phyloP scores from a whole-genome alignment of 331 rosid genomes.

The Quercus lobata region DNA sequence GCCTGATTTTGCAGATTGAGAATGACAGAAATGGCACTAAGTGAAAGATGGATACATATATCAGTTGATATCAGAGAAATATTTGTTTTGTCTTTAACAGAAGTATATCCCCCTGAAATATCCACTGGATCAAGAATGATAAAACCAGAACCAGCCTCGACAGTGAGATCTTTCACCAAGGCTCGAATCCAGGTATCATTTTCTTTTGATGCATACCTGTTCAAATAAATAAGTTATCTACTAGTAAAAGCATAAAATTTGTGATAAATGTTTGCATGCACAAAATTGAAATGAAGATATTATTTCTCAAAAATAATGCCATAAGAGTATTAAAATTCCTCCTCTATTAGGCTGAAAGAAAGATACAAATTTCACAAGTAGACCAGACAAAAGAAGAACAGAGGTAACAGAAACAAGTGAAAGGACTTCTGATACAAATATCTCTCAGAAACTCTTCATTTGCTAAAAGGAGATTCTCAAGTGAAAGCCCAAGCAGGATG shows the following conservation, averaged over 20 bases:
- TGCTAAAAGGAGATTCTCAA: neutral
- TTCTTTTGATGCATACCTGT: constrained; percentile 94
- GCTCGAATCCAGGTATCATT: constrained; percentile 96
- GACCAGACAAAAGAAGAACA: neutral
- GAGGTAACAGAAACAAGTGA: neutral
- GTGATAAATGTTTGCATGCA: neutral
- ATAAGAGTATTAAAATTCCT: neutral
- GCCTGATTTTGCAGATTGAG: constrained; percentile 91
- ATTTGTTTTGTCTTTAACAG: constrained; percentile 89
- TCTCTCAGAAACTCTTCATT: neutral
- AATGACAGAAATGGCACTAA: constrained; percentile 83
- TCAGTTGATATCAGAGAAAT: constrained; percentile 83
- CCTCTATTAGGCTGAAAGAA: neutral
- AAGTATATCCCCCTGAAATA: constrained; percentile 92
- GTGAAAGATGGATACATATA: constrained; percentile 89
- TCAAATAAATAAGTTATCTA: constrained; percentile 12
- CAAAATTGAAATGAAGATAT: neutral
- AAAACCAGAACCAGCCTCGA: constrained; percentile 98
- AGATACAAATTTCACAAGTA: neutral
- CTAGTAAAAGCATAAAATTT: neutral
- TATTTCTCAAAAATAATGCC: neutral
- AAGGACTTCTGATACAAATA: neutral
- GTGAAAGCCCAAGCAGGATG: neutral
- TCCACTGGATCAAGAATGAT: constrained; percentile 91
- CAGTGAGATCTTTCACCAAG: constrained; percentile 82